phyloP scores from a whole-genome alignment of 2,329 filamentous ascomycete genomes.

The Cladophialophora immunda region DNA sequence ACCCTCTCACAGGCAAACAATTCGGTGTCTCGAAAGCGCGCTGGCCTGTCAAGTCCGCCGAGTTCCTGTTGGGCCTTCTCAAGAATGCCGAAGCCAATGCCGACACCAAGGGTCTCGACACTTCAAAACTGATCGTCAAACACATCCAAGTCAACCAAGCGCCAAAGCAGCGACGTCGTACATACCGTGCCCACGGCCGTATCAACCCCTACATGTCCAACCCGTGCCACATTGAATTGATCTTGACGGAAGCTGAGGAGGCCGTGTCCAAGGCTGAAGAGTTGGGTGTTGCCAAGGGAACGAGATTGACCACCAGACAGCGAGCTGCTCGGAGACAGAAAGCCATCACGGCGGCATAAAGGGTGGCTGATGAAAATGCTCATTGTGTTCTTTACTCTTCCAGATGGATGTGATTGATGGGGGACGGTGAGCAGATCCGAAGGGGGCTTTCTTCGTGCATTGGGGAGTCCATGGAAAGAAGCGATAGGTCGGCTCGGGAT shows the following conservation, averaged over 20 bases:
- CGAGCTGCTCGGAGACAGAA: slow-evolving; percentile 74
- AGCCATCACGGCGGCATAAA: slow-evolving; percentile 62
- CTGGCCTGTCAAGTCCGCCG: slow-evolving; percentile 99
- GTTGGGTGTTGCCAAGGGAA: slow-evolving; percentile 65
- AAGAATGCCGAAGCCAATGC: slow-evolving; percentile 98
- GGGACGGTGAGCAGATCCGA: slow-evolving; percentile 10
- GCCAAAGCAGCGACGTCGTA: slow-evolving; percentile 98
- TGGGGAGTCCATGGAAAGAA: slow-evolving; percentile 7
- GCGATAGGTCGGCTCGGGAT: slow-evolving; percentile 1
- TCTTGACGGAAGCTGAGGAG: slow-evolving; percentile 98
- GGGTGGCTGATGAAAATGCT: neutral
- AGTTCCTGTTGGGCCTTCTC: slow-evolving; percentile 96
- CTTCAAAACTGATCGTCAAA: slow-evolving; percentile 96
- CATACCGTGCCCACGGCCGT: slow-evolving; percentile 99
- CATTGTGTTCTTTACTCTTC: slow-evolving; percentile 7
- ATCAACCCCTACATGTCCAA: slow-evolving; percentile 99
- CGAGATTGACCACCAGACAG: slow-evolving; percentile 88
- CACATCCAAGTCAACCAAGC: slow-evolving; percentile 99
- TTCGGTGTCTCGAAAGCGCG: slow-evolving; percentile 97
- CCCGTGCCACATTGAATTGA: slow-evolving; percentile 99
- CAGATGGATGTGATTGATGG: slow-evolving; percentile 9
- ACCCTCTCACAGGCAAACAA: slow-evolving; percentile 79
- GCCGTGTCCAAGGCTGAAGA: slow-evolving; percentile 87
- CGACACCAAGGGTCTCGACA: slow-evolving; percentile 97
- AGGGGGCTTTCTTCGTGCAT: slow-evolving; percentile 12